A percentile compares a stretch with the other conserved stretches of the same genome.
Evolutionary conservation across 169 alveolate species (phyloP).

Genomic region (Eimeria sp.): DNA sequence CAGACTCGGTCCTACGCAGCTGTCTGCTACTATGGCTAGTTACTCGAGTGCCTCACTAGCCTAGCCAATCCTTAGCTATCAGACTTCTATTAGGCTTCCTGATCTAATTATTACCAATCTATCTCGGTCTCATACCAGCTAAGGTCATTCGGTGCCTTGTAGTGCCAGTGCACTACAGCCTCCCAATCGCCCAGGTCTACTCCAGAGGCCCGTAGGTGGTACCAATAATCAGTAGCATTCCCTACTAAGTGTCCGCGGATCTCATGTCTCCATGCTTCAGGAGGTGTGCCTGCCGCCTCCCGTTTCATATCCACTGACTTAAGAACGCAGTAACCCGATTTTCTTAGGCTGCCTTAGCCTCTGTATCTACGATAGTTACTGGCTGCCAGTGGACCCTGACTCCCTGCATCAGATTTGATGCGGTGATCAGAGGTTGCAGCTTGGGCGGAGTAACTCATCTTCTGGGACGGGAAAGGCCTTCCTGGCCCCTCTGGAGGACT

Average conservation of each 20-base stretch:
- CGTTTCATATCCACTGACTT: not conserved
- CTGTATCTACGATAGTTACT: not conserved
- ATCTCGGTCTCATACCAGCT: too few relatives aligned
- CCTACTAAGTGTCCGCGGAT: not conserved
- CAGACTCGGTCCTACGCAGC: too few relatives aligned
- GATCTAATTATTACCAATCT: too few relatives aligned
- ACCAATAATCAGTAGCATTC: not conserved
- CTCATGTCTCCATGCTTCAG: not conserved
- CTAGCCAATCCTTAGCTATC: too few relatives aligned
- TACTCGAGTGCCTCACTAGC: too few relatives aligned
- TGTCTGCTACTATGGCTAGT: too few relatives aligned
- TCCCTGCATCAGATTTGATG: not conserved
- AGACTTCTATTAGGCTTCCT: too few relatives aligned
- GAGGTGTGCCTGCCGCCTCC: not conserved
- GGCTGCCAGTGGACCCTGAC: not conserved
- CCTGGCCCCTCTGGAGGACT: not conserved
- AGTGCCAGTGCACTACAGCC: too few relatives aligned
- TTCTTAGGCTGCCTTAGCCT: not conserved
- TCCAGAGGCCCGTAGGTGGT: not conserved
- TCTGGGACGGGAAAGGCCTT: not conserved
- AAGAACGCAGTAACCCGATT: not conserved
- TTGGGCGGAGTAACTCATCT: not conserved
- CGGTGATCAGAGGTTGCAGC: not conserved
- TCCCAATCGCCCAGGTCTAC: not conserved
- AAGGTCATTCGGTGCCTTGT: too few relatives aligned